A percentile compares a stretch with the other conserved stretches of the same genome.
Conservation (phyloP, 2,329 filamentous ascomycete species). For the Pseudogymnoascus sp. region DNA sequence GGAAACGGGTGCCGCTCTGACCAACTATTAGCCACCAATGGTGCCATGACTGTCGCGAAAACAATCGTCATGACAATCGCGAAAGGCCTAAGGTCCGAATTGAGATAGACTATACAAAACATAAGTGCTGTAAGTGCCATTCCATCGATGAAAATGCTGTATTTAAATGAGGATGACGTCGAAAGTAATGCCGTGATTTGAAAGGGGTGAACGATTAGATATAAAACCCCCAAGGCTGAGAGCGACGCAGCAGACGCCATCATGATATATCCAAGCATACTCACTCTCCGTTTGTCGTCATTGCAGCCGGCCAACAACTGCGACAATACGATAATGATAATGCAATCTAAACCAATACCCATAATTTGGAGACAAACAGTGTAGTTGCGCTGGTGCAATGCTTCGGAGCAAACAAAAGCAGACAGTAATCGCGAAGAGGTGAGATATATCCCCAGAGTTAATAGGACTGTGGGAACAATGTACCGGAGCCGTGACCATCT, state of each 20-base stretch:
- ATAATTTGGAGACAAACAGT: constrained; percentile 7
- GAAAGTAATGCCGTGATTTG: not conserved
- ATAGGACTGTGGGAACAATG: constrained; percentile 7
- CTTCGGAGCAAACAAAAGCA: constrained; percentile 6
- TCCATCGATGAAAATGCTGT: not conserved
- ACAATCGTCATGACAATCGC: constrained; percentile 4
- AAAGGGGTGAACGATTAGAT: not conserved
- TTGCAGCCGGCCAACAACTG: constrained; percentile 2
- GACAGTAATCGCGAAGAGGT: constrained; percentile 1
- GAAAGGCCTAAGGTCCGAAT: constrained; percentile 8
- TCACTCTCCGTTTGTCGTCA: constrained; percentile 7
- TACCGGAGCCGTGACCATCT: constrained; percentile 10
- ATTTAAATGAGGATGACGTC: not conserved
- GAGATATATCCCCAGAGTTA: constrained; percentile 4
- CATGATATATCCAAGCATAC: not conserved
- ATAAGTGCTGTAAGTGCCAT: not conserved
- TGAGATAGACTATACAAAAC: not conserved
- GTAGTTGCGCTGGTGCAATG: not conserved
- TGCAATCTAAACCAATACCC: constrained; percentile 7
- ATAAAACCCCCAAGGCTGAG: not conserved
- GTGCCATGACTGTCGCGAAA: constrained; percentile 3
- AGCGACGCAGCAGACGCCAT: constrained; percentile 1
- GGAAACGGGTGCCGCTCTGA: constrained; percentile 5
- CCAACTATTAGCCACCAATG: constrained; percentile 7
- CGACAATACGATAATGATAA: constrained; percentile 3